These are phyloP conservation scores for Aurifilum marmelostoma DNA, from an alignment of 2,329 filamentous ascomycete genomes.

Conservation along the genomic window DNA sequence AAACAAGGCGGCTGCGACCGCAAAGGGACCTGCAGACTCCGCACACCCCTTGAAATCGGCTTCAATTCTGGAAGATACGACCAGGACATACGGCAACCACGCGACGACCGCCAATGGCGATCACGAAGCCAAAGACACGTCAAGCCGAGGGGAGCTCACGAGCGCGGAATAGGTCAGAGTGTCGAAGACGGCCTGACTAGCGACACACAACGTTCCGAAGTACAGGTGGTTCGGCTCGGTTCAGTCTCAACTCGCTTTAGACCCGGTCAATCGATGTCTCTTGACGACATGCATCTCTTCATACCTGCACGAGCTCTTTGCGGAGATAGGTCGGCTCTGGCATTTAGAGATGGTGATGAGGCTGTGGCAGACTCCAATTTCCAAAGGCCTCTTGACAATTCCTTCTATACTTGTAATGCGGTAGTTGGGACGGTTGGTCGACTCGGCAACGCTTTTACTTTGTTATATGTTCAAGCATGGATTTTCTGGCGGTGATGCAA, in stretches of 20 bases:
- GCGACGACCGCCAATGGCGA: slow-evolving; percentile 35
- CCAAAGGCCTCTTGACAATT: not conserved
- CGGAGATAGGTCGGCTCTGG: not conserved
- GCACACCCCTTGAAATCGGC: slow-evolving; percentile 49
- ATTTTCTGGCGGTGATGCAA: slow-evolving; percentile 14
- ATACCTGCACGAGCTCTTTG: not conserved
- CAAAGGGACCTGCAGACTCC: slow-evolving; percentile 13
- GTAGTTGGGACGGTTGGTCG: slow-evolving; percentile 14
- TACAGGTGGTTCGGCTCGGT: not conserved
- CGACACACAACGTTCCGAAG: not conserved
- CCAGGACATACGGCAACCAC: slow-evolving; percentile 36
- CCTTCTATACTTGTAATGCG: slow-evolving; percentile 24
- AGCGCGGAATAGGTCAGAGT: slow-evolving; percentile 8
- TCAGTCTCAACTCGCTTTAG: not conserved
- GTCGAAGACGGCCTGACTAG: not conserved
- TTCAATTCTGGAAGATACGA: slow-evolving; percentile 21
- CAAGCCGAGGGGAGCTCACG: slow-evolving; percentile 1
- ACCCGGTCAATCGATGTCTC: not conserved
- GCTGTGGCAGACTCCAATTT: not conserved
- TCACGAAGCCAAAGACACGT: slow-evolving; percentile 3
- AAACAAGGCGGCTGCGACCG: slow-evolving; percentile 53
- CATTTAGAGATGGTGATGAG: not conserved
- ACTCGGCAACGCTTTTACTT: slow-evolving; percentile 22
- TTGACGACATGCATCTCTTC: not conserved
- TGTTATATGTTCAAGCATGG: slow-evolving; percentile 21